A percentile compares a stretch with the other conserved stretches of the same genome.
Evolutionary conservation across 306 rosid species (phyloP).

Genomic region (Gastrolobium bilobum): DNA sequence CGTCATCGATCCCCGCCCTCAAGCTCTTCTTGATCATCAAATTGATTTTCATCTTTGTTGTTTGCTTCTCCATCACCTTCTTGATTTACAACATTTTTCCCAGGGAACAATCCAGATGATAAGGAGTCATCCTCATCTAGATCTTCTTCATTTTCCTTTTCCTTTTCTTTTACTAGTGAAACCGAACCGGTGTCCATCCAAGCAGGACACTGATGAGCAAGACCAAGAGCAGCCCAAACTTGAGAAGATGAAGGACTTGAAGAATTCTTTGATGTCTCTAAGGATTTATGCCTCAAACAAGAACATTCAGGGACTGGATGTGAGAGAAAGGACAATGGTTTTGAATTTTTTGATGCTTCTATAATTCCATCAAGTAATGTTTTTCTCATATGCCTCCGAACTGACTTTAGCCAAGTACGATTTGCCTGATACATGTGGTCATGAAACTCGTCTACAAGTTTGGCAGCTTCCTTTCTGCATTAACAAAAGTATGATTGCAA

Average conservation of each 20-base stretch:
- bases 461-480: constrained; percentile 74
- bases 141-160: constrained; percentile 77
- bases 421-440: constrained; percentile 80
- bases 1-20: constrained; percentile 83
- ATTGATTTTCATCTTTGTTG: constrained; percentile 76
- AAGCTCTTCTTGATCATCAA: constrained; percentile 95
- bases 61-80: constrained; percentile 73
- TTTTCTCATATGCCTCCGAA: constrained; percentile 84
- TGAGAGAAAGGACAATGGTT: constrained; percentile 77
- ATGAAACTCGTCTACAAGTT: constrained; percentile 72
- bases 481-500: constrained; percentile 15
- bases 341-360: constrained; percentile 69
- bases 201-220: constrained; percentile 72
- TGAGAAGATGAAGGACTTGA: constrained; percentile 64
- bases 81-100: constrained; percentile 55
- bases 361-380: constrained; percentile 73
- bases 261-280: constrained; percentile 53
- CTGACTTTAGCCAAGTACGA: constrained; percentile 80
- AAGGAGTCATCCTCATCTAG: constrained; percentile 75
- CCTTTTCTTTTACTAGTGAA: constrained; percentile 67
- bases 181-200: constrained; percentile 74
- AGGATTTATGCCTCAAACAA: constrained; percentile 62
- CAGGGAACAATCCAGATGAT: constrained; percentile 69
- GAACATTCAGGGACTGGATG: constrained; percentile 97
- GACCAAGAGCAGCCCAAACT: constrained; percentile 66